Evolutionary conservation across 495 filamentous ascomycete species (phyloP).

Genomic region (Lophiotrema nucula): DNA sequence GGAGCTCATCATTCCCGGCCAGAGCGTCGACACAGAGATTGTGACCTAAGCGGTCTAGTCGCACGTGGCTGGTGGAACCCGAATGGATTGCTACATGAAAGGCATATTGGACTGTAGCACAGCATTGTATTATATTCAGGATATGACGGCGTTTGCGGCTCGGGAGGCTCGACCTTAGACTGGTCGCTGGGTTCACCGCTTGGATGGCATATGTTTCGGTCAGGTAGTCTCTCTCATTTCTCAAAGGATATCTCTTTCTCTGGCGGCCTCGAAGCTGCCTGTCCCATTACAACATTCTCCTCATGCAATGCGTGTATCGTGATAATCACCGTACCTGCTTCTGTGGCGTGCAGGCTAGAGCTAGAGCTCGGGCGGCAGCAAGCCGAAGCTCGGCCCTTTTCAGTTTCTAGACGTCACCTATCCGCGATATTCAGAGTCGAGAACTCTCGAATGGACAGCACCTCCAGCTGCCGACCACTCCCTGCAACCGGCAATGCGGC

Average conservation of each 20-base stretch:
- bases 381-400: no score
- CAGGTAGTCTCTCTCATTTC: not conserved
- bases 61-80: no score
- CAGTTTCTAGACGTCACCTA: not conserved
- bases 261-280: conserved; percentile 3
- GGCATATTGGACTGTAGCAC: not conserved
- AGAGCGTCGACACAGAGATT: conserved; percentile 28
- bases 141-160: not conserved
- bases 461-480: no score
- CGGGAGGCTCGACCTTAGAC: no score
- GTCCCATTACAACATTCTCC: not conserved
- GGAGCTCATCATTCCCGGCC: conserved; percentile 74
- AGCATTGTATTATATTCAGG: conserved; percentile 7
- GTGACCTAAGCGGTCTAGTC: conserved; percentile 16
- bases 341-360: no score
- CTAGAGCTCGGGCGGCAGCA: no score
- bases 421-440: no score
- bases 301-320: not conserved
- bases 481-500: conserved; percentile 31
- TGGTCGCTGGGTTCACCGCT: not conserved
- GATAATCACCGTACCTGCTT: no score
- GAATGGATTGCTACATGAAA: no score
- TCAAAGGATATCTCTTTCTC: not conserved
- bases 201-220: not conserved
- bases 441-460: no score